Evolutionary conservation across 352 stramenopile genomes (phyloP), one percentile per base, ranked within the genome.

Genomic region (Globisporangium splendens): DNA sequence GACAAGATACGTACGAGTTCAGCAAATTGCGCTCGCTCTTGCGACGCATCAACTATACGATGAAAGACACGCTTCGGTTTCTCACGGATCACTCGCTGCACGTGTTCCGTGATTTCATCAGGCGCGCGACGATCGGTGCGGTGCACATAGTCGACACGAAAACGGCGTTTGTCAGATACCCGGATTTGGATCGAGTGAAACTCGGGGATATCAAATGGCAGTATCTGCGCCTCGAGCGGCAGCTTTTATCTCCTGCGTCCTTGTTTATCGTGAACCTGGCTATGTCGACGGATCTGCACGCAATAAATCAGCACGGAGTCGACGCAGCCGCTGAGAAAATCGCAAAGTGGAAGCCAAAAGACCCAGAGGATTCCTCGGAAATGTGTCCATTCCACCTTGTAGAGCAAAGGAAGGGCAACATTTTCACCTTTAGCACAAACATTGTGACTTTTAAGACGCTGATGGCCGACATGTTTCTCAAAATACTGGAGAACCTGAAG

Each of bases 1-100:
- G 78, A 0, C 83, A 91, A 64, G 86, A 95, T 59, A 93, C 84
- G 38, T 95, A 95, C 66, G 84, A 95, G 59, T 93, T 93, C 66
- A 93, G 83, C 54, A 95, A 95, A 46, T 65, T 95, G 1, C 75
- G 84, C 1, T 88, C 82, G 7, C 60, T 95, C 2, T 63, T 95
- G 1, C 74, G 79, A 1, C 75, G 86, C 17, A 69, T 95, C 50
- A 93, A 93, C 50, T 88, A 92, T 12, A 75, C 69, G 0, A 95
- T 95, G 86, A 91, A 92, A 38, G 82, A 93, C 58, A 90, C 83
- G 3, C 66, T 95, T 13, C 79, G 84, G 3, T 89, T 69, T 54
- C 71, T 95, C 8, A 92, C 73, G 0, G 69, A 86, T 43, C 73
- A 89, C 49, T 95, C 86, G 7, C 56, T 95, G 21, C 69, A 84